Evolutionary conservation across 106 monocot species (phyloP), one percentile per base, ranked within the genome.

Genomic region (Dendrobium catenatum): DNA sequence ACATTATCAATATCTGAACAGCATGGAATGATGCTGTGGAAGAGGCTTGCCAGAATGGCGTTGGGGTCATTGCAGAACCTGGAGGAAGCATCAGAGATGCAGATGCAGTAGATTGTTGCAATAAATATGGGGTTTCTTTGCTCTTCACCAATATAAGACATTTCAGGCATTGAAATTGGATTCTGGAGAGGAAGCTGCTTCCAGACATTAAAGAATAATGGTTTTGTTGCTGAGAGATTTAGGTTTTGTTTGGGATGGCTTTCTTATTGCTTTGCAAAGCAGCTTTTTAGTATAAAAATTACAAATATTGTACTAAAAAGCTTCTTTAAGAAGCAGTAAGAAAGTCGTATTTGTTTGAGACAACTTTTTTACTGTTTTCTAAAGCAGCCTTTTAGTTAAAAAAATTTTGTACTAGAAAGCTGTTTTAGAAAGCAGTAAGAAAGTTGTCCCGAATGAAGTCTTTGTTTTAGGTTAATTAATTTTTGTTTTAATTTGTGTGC

Each of bases 1-100:
- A 13, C 13, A 15, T 51, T 13, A 70, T 70, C 13, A 51, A 26
- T 10, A 26, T 76, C 54, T 81, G 43, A 48, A 64, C 91, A 98
- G 95, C 98, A 29, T 98, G 98, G 98, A 91, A 93, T 11, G 98
- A 98, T 81, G 98, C 98, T 0, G 98, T 98, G 2, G 95, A 98
- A 85, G 95, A 98, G 80, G 98, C 98, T 43, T 98, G 98, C 84
- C 75, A 89, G 78, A 91, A 88, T 26, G 95, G 91, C n/a, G 84
- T 98, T 24, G 80, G 85, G 10, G 78, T 88, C 0, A 98, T 95
- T 40, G 98, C 89, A 10, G 94, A 98, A 82, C 98, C 98, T 13
- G 93, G 98, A 16, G 98, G 98, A 15, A 98, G 98, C 58, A 98
- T 88, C 18, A 91, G 95, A 83, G 95, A 98, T 33, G 55, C 77